Conservation (phyloP, 75 land plant species). For the Picea sitchensis region DNA sequence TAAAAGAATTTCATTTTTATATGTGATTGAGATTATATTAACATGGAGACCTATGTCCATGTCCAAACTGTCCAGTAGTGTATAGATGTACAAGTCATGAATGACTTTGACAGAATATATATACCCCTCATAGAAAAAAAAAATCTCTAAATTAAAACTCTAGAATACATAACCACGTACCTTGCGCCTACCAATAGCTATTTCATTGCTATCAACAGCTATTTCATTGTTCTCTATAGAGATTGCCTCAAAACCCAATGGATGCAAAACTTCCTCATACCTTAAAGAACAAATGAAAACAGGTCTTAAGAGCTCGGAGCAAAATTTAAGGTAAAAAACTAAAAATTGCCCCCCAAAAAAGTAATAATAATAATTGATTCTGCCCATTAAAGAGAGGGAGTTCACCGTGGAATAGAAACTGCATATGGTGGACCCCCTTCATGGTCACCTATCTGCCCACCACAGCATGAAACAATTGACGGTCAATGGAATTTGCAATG, state of each 20-base stretch:
- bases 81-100: too few species aligned
- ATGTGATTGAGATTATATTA: too few species aligned
- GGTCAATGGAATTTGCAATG: background rate
- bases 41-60: too few species aligned
- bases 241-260: conserved; percentile 54
- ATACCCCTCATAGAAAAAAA: too few species aligned
- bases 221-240: conserved; percentile 15
- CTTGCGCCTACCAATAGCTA: conserved; percentile 60
- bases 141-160: too few species aligned
- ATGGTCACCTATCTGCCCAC: conserved; percentile 45
- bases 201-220: conserved; percentile 28
- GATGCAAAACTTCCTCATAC: conserved; percentile 64
- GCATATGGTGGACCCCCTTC: conserved; percentile 85
- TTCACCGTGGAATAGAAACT: conserved; percentile 56
- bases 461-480: background rate
- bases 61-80: too few species aligned
- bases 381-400: conserved; percentile 7
- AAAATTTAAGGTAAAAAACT: background rate
- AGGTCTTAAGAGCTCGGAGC: background rate
- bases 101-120: too few species aligned
- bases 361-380: background rate
- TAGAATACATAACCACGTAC: background rate
- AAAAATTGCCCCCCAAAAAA: background rate
- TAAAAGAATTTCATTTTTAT: too few species aligned
- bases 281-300: conserved; percentile 22